Percentiles rank a stretch among this genome's conserved stretches.
Evolutionary conservation across 306 rosid genomes (phyloP).

Genomic region (Ormosia emarginata): DNA sequence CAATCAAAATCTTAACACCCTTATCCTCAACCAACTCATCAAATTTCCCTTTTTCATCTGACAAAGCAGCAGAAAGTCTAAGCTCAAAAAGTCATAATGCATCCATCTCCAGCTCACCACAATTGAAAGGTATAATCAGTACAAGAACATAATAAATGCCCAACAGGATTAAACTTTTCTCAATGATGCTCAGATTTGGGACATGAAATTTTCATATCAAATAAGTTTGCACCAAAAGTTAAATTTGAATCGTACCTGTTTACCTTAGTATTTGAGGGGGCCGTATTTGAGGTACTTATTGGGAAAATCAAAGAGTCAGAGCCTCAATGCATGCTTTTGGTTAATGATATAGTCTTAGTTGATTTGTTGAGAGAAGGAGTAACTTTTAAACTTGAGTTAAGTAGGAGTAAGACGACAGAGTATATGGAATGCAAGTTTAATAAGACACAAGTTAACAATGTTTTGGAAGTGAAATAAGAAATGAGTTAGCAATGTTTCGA

Average conservation of each 20-base stretch:
- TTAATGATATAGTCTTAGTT: background rate
- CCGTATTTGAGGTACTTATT: background rate
- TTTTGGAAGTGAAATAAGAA: background rate
- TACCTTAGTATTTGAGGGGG: background rate
- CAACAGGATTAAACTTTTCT: background rate
- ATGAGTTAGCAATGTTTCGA: background rate
- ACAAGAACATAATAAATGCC: background rate
- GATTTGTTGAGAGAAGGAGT: background rate
- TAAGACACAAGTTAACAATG: background rate
- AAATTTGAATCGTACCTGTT: background rate
- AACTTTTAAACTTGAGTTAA: background rate
- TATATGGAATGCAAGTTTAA: background rate
- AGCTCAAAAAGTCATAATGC: background rate
- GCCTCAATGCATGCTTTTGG: background rate
- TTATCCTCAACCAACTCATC: conserved; percentile 92
- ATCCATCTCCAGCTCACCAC: background rate
- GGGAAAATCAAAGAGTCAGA: background rate
- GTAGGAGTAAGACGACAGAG: background rate
- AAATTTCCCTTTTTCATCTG: conserved; percentile 91
- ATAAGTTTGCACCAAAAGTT: background rate
- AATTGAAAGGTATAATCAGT: background rate
- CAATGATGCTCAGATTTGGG: background rate
- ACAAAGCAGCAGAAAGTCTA: conserved; percentile 15
- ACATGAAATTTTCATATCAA: background rate
- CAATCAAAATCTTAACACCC: conserved; percentile 85